Evolutionary conservation across 2,329 filamentous ascomycete genomes (phyloP), one percentile per base, ranked within the genome.

Genomic region (Botryotinia convoluta): DNA sequence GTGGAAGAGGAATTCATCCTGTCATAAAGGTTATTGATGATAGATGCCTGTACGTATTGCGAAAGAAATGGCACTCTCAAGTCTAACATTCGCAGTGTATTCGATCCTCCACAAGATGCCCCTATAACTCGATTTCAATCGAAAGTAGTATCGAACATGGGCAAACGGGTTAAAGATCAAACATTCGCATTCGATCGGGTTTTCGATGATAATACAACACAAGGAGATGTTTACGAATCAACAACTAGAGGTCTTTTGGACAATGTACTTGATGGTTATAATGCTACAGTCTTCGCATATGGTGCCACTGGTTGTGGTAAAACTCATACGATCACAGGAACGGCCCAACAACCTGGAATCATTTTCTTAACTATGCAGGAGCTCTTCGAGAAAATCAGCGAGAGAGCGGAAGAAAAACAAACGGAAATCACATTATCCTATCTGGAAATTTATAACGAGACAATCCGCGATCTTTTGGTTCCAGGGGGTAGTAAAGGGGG

Each of bases 311-410:
- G 96, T 57, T 99, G 96, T 83, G 96, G 96, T 83, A 99, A 99
- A 85, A 99, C 96, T 37, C 96, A 99, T 82, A 99, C 96, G 16
- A 99, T 99, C 80, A 94, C 92, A 4, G 96, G 96, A 77, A 98
- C 95, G 0, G 85, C 94, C 2, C 93, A 97, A 81, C 92, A 97
- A 80, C 96, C 96, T 0, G 96, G 96, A 73, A 98, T 99, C 79
- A 99, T 99, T 81, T 99, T 98, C 84, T 85, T 99, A 79, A 98
- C 96, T 1, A 99, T 99, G 95, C 95, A 98, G 83, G 96, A 99
- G 83, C 86, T 99, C 37, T 99, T 99, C 80, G 96, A 99, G 84
- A 93, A 95, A 82, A 97, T 99, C 77, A 86, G 87, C n/a, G 96
- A 98, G 73, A 85, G 93, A 71, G 91, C 91, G 75, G 90, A 92